A percentile compares a stretch with the other conserved stretches of the same genome.
These are phyloP conservation scores for Sindora glabra DNA, from an alignment of 306 rosid genomes.

Conservation along the genomic window DNA sequence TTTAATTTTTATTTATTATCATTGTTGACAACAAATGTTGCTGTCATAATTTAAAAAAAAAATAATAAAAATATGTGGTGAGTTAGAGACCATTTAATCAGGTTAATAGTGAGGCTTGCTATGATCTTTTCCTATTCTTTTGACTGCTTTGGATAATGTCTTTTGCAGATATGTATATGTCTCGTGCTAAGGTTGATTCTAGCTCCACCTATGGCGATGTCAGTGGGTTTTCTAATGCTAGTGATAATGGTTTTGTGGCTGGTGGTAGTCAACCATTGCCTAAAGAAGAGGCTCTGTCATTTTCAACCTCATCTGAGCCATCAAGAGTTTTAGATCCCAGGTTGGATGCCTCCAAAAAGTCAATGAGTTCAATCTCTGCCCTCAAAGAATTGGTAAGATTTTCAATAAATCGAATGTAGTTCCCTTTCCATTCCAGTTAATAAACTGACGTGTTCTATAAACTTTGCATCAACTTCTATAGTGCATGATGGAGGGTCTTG, in stretches of 20 bases:
- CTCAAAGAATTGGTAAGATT: slow-evolving; percentile 67
- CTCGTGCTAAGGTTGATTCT: slow-evolving; percentile 57
- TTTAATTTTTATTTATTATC: neutral
- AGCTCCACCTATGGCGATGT: slow-evolving; percentile 47
- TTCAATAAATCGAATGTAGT: neutral
- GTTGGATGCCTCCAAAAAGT: slow-evolving; percentile 57
- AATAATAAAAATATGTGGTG: too few species aligned
- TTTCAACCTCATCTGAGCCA: slow-evolving; percentile 46
- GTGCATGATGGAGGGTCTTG: slow-evolving; percentile 81
- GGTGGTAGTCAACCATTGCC: slow-evolving; percentile 44
- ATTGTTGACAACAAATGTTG: neutral
- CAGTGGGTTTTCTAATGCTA: slow-evolving; percentile 42
- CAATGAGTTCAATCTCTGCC: slow-evolving; percentile 52
- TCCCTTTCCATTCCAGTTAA: neutral
- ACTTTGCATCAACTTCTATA: slow-evolving; percentile 32
- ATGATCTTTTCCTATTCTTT: neutral
- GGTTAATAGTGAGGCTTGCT: too few species aligned
- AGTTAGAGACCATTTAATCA: too few species aligned
- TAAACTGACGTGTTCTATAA: slow-evolving; percentile 8
- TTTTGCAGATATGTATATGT: slow-evolving; percentile 60
- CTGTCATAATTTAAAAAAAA: neutral
- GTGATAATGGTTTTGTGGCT: slow-evolving; percentile 47
- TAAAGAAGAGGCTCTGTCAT: slow-evolving; percentile 53
- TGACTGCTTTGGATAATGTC: neutral
- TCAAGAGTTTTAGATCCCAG: slow-evolving; percentile 55